Base-by-base conservation (phyloP, 108 stramenopile species). In the Stephanodiscus minutulus region DNA sequence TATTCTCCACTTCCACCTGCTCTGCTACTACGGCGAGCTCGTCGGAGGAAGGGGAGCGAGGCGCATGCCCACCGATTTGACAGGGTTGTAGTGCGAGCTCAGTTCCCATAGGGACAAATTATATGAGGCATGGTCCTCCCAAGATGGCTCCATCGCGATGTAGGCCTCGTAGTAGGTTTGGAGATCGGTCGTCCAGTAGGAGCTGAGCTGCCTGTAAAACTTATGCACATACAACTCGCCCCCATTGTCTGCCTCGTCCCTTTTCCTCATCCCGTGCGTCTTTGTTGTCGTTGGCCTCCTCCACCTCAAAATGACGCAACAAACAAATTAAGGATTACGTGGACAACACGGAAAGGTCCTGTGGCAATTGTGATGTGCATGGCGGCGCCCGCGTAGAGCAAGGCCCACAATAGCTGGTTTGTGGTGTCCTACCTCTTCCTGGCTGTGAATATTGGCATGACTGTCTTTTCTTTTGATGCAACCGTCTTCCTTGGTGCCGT, bases 131-230 rank as follows among this genome's bases (percentile, higher is more conserved):
- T 33, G 33, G 54, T 41, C 59, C 31, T 29, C 35, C 35, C 27
- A n/a, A 0, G 28, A 28, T n/a, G 59, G 59, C 1, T n/a, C 36
- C 31, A 35, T 39, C 21, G 59, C 59, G 5, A 60, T 21, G 29
- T 60, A 36, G 7, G 29, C 36, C 1, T 35, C 35, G 29, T 60
- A 18, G 35, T 60, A 60, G 1, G 20, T 60, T 2, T 41, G 12
- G 1, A 39, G 59, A 60, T 60, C 35, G 20, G n/a, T 21, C 29
- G 59, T 60, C 35, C 36, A 43, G 39, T 60, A 60, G 5, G 59
- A 1, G 59, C 59, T 60, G 2, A 8, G 35, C 36, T 60, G 59
- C 21, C 36, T 60, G 59, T 60, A 60, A 15, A 18, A 5, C 0
- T 36, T 7, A 13, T 36, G 29, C 10, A 15, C n/a, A n/a, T 33